Base-by-base conservation (phyloP, 2,329 filamentous ascomycete genomes). In the Fusarium nygamai region DNA sequence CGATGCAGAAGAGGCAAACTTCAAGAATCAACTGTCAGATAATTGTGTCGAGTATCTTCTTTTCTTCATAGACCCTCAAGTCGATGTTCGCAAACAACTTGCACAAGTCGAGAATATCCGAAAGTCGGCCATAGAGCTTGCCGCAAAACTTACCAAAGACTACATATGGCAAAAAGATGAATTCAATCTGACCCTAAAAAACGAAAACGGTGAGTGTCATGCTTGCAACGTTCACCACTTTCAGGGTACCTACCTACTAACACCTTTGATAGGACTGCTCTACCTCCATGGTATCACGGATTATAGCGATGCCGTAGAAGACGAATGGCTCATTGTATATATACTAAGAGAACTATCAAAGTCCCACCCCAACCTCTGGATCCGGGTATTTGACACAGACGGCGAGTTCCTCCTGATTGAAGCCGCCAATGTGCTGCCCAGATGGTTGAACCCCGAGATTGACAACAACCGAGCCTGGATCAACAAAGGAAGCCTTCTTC, bases 241-340 rank as follows among this genome's bases (percentile, higher is more conserved):
- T 12, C 48, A 64, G 39, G 59, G 17, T n/a, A n/a, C n/a, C n/a
- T 48, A 46, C 14, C 22, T 39, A 11, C 54, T 75, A 22, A 74
- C 33, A 11, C 33, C 12, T 51, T 46, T 46, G 19, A 24, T 22
- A 88, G 88, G 87, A 3, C 79, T 90, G 14, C 80, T 86, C n/a
- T 91, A 92, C 72, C 88, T 99, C 11, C 89, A 90, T 72, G 96
- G 96, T 27, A 86, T 87, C 59, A 96, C 94, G 2, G 93, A 96
- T 80, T 98, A 95, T 78, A 95, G 96, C 14, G 97, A 99, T 82
- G 96, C 95, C 0, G 92, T 98, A 8, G 96, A 98, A 79, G 96
- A 99, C 78, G 97, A 99, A 85, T 99, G 96, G 97, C 89, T 98
- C 11, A 92, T 98, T 68, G 95, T 98, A 27, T 98, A 95, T 83